These are phyloP conservation scores for Penicillium waksmanii DNA, from an alignment of 495 filamentous ascomycete species.

Conservation along the genomic window DNA sequence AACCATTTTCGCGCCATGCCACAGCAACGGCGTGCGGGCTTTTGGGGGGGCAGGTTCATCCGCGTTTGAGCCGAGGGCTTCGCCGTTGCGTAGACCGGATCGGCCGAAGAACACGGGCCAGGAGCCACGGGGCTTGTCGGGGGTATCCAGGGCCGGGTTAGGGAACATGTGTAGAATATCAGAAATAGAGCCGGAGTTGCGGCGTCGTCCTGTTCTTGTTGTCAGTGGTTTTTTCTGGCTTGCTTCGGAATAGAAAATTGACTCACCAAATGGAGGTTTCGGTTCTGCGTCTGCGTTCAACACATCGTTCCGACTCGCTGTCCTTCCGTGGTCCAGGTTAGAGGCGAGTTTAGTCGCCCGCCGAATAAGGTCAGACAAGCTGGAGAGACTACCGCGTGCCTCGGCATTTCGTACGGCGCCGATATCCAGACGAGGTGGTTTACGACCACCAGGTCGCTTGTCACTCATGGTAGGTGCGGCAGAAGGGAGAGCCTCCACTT, in stretches of 20 bases:
- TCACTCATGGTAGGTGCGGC: slow-evolving; percentile 48
- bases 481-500: slow-evolving; percentile 38
- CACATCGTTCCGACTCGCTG: slow-evolving; percentile 68
- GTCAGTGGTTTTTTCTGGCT: background rate
- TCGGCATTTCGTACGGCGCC: slow-evolving; percentile 79
- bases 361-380: slow-evolving; percentile 85
- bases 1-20: slow-evolving; percentile 85
- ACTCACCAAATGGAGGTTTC: slow-evolving; percentile 35
- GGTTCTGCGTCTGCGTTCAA: slow-evolving; percentile 34
- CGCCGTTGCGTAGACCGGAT: slow-evolving; percentile 41
- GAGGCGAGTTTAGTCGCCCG: slow-evolving; percentile 85
- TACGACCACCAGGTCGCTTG: slow-evolving; percentile 48
- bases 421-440: slow-evolving; percentile 78
- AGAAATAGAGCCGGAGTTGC: slow-evolving; percentile 69
- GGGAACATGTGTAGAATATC: slow-evolving; percentile 94
- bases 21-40: slow-evolving; percentile 58
- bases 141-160: slow-evolving; percentile 69
- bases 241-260: background rate
- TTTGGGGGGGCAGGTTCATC: slow-evolving; percentile 28
- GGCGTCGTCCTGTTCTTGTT: slow-evolving; percentile 24
- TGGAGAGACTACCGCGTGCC: slow-evolving; percentile 83
- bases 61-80: slow-evolving; percentile 31
- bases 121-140: slow-evolving; percentile 40
- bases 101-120: slow-evolving; percentile 48
- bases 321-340: slow-evolving; percentile 84